A percentile compares a stretch with the other conserved stretches of the same genome.
These are phyloP conservation scores for Macaranga tanarius DNA, from an alignment of 441 rosid genomes.

Conservation along the genomic window DNA sequence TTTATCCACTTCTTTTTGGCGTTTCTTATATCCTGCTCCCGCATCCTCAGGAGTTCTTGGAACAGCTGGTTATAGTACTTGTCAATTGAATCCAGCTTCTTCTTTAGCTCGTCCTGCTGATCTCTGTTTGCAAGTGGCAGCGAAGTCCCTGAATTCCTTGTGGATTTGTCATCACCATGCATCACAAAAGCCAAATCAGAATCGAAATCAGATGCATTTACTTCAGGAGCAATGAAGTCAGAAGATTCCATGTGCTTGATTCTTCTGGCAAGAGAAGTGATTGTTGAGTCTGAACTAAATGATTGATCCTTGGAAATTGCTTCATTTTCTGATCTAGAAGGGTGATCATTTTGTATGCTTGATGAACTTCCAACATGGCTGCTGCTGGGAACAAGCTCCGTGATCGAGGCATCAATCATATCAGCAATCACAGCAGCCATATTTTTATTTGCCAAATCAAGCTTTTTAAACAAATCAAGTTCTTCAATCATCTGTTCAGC, in stretches of 20 bases:
- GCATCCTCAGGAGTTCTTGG: no score
- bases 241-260: constrained; percentile 31
- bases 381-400: constrained; percentile 42
- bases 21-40: no score
- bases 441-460: constrained; percentile 33
- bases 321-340: constrained; percentile 30
- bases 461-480: constrained; percentile 39
- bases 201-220: constrained; percentile 10
- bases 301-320: no score
- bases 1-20: no score
- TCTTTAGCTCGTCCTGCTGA: constrained; percentile 38
- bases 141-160: constrained; percentile 24
- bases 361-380: constrained; percentile 28
- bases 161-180: constrained; percentile 24
- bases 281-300: not conserved
- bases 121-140: constrained; percentile 34
- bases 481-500: constrained; percentile 73
- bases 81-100: constrained; percentile 31
- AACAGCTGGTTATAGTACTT: no score
- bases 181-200: constrained; percentile 11
- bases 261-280: constrained; percentile 23
- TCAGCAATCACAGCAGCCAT: constrained; percentile 46
- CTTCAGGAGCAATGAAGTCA: constrained; percentile 15
- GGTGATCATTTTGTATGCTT: constrained; percentile 19
- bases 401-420: constrained; percentile 54